Percentiles rank a stretch among this genome's conserved stretches.
phyloP scores from a whole-genome alignment of 225 moss, liverwort and hornwort species.

The Straminergon stramineum region DNA sequence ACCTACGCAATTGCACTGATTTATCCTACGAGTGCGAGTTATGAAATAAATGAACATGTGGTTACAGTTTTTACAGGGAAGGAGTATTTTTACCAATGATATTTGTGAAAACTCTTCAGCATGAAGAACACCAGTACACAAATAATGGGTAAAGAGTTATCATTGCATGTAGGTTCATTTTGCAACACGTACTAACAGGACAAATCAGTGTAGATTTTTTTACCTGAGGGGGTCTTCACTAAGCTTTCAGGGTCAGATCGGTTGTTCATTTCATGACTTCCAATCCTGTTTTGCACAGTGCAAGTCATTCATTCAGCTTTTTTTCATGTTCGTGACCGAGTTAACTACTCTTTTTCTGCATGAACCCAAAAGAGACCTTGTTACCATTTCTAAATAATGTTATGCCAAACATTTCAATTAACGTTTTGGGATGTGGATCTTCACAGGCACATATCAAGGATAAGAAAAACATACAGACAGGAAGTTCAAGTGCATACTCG shows the following conservation, averaged over 20 bases:
- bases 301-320: not conserved
- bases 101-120: not conserved
- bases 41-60: not conserved
- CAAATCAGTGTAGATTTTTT: not conserved
- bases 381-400: not conserved
- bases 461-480: not conserved
- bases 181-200: too few species aligned
- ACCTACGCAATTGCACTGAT: not conserved
- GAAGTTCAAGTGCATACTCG: not conserved
- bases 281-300: constrained; percentile 10
- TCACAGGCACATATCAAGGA: not conserved
- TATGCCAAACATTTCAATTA: not conserved
- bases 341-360: not conserved
- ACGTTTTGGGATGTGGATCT: not conserved
- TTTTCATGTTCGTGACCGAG: not conserved
- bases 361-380: not conserved
- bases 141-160: not conserved
- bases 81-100: not conserved
- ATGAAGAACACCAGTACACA: not conserved
- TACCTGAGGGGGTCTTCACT: constrained; percentile 8
- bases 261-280: not conserved
- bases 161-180: not conserved
- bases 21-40: not conserved
- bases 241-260: constrained; percentile 30
- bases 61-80: not conserved